Percentiles rank a stretch among this genome's conserved stretches.
Evolutionary conservation across 192 early-diverging fungal genomes (phyloP).

Genomic region (Coemansia sp.): DNA sequence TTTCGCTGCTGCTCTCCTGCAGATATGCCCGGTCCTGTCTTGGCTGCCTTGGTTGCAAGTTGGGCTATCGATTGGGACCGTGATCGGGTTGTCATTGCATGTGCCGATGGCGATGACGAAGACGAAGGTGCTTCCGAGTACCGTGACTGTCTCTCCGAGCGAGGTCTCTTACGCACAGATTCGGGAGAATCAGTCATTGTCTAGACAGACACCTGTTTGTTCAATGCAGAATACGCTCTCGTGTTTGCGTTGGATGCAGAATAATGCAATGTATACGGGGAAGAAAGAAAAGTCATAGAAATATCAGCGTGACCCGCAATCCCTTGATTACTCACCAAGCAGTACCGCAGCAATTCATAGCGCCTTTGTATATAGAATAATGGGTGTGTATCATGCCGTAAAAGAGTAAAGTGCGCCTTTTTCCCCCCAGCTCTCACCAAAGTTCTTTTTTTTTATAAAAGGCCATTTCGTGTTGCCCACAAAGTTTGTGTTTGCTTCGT

Average conservation of each 20-base stretch:
- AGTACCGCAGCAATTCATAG: too few species aligned
- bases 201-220: background rate
- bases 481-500: too few species aligned
- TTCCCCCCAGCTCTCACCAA: background rate
- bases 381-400: background rate
- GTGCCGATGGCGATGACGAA: conserved; percentile 3
- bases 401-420: too few species aligned
- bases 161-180: conserved; percentile 37
- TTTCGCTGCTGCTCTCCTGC: conserved; percentile 5
- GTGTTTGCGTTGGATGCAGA: too few species aligned
- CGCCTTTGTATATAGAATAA: background rate
- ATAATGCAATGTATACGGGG: too few species aligned
- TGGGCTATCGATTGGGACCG: conserved; percentile 37
- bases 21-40: background rate
- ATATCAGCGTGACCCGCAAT: background rate
- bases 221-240: conserved; percentile 3
- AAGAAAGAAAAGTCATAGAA: too few species aligned
- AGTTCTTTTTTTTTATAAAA: background rate
- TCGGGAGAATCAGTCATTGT: conserved; percentile 33
- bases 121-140: conserved; percentile 12
- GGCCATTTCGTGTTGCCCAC: background rate
- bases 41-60: conserved; percentile 12
- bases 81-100: conserved; percentile 40
- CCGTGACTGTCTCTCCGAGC: conserved; percentile 22
- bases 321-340: too few species aligned